Evolutionary conservation across 371 early-diverging fungal species (phyloP), one percentile per base, ranked within the genome.

Genomic region (Mucor lusitanicus): DNA sequence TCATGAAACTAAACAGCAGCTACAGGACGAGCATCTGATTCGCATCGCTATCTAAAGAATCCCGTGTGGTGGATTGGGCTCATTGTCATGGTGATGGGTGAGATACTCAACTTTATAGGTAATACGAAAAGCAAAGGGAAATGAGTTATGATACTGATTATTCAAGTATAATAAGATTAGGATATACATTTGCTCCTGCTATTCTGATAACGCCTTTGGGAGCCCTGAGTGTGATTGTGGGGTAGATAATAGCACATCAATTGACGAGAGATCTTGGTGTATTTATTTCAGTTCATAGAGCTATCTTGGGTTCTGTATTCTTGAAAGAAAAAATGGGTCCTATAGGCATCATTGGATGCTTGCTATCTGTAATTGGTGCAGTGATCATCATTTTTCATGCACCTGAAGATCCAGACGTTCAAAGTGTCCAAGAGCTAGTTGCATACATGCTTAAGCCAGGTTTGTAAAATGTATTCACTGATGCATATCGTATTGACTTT

Each of bases 141-240:
- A 30, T 30, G 55, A 12, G 17, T 32, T 11, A 11, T 15, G 11
- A 17, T 55, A 55, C 32, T 55, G 8, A 55, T 32, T 30, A 32
- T 5, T 15, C 13, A n/a, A 28, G n/a, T 1, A 61, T 13, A 27
- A 61, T 61, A 61, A 61, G 61, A 61, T 61, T 61, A 61, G 61
- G 61, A 19, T 61, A 61, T 54, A 87, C 95, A 59, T 96, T 90
- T 86, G 95, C 96, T 25, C 96, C 96, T 0, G 95, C 96, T 54
- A 93, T 95, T 61, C 83, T 95, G 37, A 93, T 96, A 12, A 95
- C 96, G n/a, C 96, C 96, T 5, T 81, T 95, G 48, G 96, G 96
- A 23, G 94, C 94, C 15, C 80, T 96, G 39, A 90, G 90, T 73
- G 96, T 95, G n/a, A 89, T 95, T 63, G 86, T 95, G 39, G 90